A percentile compares a stretch with the other conserved stretches of the same genome.
Conservation (phyloP, 768 basidiomycete genomes). For the Suillus subaureus region DNA sequence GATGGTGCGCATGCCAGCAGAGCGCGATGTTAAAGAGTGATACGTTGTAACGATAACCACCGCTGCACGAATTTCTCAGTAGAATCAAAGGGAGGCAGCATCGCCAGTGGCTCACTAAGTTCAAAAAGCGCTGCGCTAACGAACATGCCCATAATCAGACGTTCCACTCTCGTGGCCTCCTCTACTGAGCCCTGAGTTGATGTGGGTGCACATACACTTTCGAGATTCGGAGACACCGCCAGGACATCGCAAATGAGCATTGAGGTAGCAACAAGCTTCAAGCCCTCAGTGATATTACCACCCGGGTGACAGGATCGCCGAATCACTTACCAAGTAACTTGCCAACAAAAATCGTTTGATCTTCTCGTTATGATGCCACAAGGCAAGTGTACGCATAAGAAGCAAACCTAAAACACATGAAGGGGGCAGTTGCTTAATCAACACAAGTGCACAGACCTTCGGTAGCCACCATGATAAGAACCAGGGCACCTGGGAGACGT, state of each 20-base stretch:
- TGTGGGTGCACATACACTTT: conserved; percentile 12
- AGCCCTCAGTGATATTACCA: neutral
- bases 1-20: neutral
- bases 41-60: conserved; percentile 7
- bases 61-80: conserved; percentile 3
- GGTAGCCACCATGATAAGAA: conserved; percentile 13
- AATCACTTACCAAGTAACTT: conserved; percentile 11
- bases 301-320: neutral
- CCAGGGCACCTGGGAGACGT: conserved; percentile 8
- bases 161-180: conserved; percentile 12
- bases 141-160: conserved; percentile 14
- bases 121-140: conserved; percentile 16
- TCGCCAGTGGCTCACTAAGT: conserved; percentile 8
- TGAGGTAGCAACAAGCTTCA: conserved; percentile 11
- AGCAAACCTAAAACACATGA: conserved; percentile 9
- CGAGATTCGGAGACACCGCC: conserved; percentile 10
- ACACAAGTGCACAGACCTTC: conserved; percentile 7
- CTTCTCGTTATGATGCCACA: conserved; percentile 4
- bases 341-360: conserved; percentile 6
- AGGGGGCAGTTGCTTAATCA: neutral
- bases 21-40: neutral
- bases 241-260: conserved; percentile 12
- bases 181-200: conserved; percentile 2
- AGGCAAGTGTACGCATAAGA: conserved; percentile 17
- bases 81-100: neutral